Percentiles rank a stretch among this genome's conserved stretches.
Conservation (phyloP, 768 basidiomycete genomes). For the Mycena vitilis region DNA sequence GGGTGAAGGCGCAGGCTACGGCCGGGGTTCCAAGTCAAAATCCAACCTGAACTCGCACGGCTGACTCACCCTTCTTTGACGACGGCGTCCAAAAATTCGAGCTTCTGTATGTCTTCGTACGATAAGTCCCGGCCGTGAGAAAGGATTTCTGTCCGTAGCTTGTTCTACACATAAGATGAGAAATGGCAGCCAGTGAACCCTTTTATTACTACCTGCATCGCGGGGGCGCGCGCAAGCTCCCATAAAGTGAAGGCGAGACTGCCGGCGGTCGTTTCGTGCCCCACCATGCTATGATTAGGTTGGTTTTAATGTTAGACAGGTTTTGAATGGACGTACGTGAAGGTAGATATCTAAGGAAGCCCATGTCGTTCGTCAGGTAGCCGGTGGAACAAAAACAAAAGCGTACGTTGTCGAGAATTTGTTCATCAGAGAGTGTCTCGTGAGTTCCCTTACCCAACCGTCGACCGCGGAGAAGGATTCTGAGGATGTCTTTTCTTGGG, state of each 20-base stretch:
- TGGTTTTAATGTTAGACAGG: not conserved
- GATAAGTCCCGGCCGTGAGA: slow-evolving; percentile 43
- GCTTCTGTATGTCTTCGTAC: slow-evolving; percentile 51
- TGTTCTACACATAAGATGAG: slow-evolving; percentile 36
- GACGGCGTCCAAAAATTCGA: slow-evolving; percentile 56
- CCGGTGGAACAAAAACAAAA: not conserved
- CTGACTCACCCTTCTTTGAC: slow-evolving; percentile 51
- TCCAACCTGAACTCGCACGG: slow-evolving; percentile 6
- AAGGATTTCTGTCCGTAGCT: slow-evolving; percentile 53
- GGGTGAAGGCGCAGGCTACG: slow-evolving; percentile 55
- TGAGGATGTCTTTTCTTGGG: slow-evolving; percentile 40
- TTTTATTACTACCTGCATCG: slow-evolving; percentile 40
- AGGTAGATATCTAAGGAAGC: slow-evolving; percentile 34
- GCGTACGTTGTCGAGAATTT: slow-evolving; percentile 44
- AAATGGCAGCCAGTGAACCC: not conserved
- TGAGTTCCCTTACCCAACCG: slow-evolving; percentile 16
- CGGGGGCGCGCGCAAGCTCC: slow-evolving; percentile 52
- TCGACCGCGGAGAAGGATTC: slow-evolving; percentile 37
- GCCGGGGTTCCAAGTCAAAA: not conserved
- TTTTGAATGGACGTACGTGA: slow-evolving; percentile 29
- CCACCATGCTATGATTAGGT: slow-evolving; percentile 46
- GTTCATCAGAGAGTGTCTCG: slow-evolving; percentile 34
- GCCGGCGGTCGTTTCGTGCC: slow-evolving; percentile 56
- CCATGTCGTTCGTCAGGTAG: not conserved
- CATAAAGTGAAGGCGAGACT: slow-evolving; percentile 52